Percentiles rank a stretch among this genome's conserved stretches.
Evolutionary conservation across 306 rosid genomes (phyloP).

Genomic region (Arachis stenosperma): DNA sequence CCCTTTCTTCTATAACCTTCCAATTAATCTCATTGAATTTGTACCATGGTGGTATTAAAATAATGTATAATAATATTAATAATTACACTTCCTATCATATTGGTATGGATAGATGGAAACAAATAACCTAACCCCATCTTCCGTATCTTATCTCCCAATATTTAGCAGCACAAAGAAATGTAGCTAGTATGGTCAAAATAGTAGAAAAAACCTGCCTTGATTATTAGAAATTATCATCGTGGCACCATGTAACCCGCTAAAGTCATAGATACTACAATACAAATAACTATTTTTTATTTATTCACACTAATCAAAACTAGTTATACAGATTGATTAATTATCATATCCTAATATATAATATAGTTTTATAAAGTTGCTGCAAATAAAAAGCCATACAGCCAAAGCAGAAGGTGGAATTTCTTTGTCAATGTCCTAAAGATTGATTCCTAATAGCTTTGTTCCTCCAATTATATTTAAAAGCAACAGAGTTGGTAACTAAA

Average conservation of each 20-base stretch:
- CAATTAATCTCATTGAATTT: background rate
- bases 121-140: background rate
- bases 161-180: background rate
- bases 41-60: background rate
- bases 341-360: background rate
- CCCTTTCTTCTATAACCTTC: background rate
- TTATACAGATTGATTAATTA: background rate
- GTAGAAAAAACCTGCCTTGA: background rate
- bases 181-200: background rate
- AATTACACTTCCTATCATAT: background rate
- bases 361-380: background rate
- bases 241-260: background rate
- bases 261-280: background rate
- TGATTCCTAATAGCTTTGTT: background rate
- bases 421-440: background rate
- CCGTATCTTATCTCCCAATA: background rate
- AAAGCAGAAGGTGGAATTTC: constrained; percentile 15
- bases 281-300: background rate
- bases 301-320: background rate
- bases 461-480: constrained; percentile 3
- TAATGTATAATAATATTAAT: background rate
- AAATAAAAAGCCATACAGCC: constrained; percentile 14
- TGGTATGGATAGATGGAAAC: constrained; percentile 6
- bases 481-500: constrained; percentile 1
- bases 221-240: background rate